These are phyloP conservation scores for Fonsecaea erecta DNA, from an alignment of 2,329 filamentous ascomycete species.

Conservation along the genomic window DNA sequence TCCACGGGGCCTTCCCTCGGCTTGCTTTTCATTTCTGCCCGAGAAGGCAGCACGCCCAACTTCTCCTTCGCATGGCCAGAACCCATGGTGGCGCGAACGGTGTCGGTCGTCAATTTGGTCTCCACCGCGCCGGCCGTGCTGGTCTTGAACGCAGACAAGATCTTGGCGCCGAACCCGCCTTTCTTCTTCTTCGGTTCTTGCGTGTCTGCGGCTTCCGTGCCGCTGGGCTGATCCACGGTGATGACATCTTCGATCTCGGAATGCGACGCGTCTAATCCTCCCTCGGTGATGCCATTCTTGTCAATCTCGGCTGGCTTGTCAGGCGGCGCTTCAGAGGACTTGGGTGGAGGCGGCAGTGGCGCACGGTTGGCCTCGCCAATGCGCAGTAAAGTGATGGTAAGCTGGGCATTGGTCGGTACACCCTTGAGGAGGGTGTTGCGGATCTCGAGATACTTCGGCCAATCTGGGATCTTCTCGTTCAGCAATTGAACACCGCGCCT, in stretches of 20 bases:
- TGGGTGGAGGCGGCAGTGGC: conserved; percentile 69
- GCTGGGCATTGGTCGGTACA: conserved; percentile 83
- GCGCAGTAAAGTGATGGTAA: conserved; percentile 78
- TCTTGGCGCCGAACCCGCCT: conserved; percentile 55
- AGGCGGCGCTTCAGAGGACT: conserved; percentile 50
- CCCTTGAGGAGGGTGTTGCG: conserved; percentile 76
- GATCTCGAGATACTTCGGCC: conserved; percentile 75
- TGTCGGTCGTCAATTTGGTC: conserved; percentile 72
- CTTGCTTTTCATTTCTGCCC: conserved; percentile 46
- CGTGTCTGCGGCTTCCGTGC: conserved; percentile 45
- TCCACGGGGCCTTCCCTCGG: conserved; percentile 68
- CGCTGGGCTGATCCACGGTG: conserved; percentile 56
- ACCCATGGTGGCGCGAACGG: conserved; percentile 67
- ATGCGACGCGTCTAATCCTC: conserved; percentile 65
- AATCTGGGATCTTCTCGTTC: conserved; percentile 63
- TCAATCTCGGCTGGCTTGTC: conserved; percentile 58
- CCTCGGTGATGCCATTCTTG: conserved; percentile 57
- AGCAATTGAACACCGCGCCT: conserved; percentile 59
- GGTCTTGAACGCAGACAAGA: conserved; percentile 70
- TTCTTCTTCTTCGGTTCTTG: conserved; percentile 44
- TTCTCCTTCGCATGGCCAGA: conserved; percentile 69
- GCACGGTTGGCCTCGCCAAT: conserved; percentile 81
- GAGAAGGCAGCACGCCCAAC: conserved; percentile 68
- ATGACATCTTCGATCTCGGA: conserved; percentile 70
- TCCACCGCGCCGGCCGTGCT: conserved; percentile 74